These are phyloP conservation scores for Capronia epimyces DNA, from an alignment of 2,329 filamentous ascomycete genomes.

Conservation along the genomic window DNA sequence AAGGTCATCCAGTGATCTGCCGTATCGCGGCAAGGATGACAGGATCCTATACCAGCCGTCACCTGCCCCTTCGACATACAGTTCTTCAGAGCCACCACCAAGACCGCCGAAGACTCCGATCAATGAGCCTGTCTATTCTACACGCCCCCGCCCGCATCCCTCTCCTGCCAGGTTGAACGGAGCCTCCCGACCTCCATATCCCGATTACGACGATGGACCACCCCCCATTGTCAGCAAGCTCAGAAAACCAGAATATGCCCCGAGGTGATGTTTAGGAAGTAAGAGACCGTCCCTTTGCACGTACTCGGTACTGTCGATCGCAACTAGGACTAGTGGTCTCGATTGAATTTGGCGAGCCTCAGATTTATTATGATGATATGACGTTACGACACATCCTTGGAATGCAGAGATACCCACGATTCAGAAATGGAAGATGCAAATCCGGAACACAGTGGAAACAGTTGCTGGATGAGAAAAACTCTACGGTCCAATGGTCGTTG, in stretches of 20 bases:
- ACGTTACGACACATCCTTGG: not conserved
- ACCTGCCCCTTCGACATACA: constrained; percentile 31
- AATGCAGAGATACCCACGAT: not conserved
- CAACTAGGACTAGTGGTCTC: not conserved
- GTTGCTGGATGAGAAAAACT: not conserved
- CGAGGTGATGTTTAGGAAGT: constrained; percentile 6
- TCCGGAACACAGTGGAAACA: not conserved
- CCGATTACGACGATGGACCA: constrained; percentile 64
- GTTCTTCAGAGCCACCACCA: constrained; percentile 53
- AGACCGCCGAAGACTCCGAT: constrained; percentile 73
- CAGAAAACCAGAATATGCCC: constrained; percentile 67
- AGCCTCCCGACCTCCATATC: constrained; percentile 58
- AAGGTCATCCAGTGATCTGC: constrained; percentile 26
- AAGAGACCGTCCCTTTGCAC: not conserved
- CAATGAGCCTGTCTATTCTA: constrained; percentile 23
- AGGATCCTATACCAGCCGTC: constrained; percentile 32
- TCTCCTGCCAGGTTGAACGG: constrained; percentile 34
- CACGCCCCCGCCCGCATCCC: constrained; percentile 30
- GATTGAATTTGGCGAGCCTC: not conserved
- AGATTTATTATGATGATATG: not conserved
- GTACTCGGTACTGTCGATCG: not conserved
- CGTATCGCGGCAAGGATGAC: constrained; percentile 37
- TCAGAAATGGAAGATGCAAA: not conserved
- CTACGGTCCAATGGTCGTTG: no score
- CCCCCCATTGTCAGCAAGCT: constrained; percentile 82